Evolutionary conservation across 768 basidiomycete genomes (phyloP), one percentile per base, ranked within the genome.

Genomic region (Lactarius quietus): DNA sequence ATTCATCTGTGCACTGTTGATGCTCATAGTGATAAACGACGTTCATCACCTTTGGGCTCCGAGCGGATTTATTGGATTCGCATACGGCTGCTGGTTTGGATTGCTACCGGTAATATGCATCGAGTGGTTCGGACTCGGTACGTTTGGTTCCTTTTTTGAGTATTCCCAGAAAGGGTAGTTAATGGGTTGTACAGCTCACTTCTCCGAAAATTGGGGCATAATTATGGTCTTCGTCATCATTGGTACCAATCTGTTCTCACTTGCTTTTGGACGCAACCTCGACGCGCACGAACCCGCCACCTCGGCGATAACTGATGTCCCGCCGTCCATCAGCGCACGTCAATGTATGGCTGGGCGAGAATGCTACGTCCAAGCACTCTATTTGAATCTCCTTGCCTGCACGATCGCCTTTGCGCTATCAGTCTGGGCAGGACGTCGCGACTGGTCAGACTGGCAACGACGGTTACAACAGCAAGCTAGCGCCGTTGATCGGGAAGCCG

Each of bases 81-180:
- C 87, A 0, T 89, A 94, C 69, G 93, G 93, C 4, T 81, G 84
- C 57, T 72, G 86, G 61, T 93, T 92, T 72, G 89, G 88, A 2
- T 77, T 90, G 51, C 81, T 84, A 71, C 90, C 92, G 0, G 86
- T 88, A n/a, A 80, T 95, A 35, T 81, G 84, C 59, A 81, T 95
- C 29, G 94, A 95, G 69, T 94, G 91, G 92, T 95, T 95, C 69
- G 93, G 93, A 8, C 79, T 95, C 71, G 79, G 91, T 91, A 70
- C 72, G 89, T 85, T 2, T 12, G 35, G 20, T 57, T 29, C 6
- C 52, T 36, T 39, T 54, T 31, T 35, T 36, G 31, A 43, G 15
- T 31, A 60, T 18, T 18, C 4, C 6, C 29, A 17, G 29, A 48
- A 23, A 45, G n/a, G 43, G 31, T 62, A 51, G 29, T 39, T 56